Conservation (phyloP, 805 yeast genomes). For the Metschnikowia rubicola region DNA sequence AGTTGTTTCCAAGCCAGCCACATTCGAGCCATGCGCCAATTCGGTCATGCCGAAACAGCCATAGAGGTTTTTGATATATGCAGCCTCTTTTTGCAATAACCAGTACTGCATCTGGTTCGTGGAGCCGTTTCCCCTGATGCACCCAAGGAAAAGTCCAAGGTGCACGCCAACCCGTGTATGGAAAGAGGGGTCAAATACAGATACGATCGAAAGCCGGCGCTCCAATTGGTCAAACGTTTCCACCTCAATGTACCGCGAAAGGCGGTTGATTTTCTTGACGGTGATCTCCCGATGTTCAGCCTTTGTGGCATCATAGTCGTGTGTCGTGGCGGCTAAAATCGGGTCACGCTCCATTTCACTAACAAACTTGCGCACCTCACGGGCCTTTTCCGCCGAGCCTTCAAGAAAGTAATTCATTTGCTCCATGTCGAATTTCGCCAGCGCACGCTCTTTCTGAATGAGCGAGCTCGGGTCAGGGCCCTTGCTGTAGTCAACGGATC, state of each 20-base stretch:
- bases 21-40: slow-evolving; percentile 72
- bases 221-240: slow-evolving; percentile 45
- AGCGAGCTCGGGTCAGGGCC: slow-evolving; percentile 35
- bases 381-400: slow-evolving; percentile 43
- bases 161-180: slow-evolving; percentile 86
- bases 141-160: slow-evolving; percentile 76
- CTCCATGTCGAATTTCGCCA: slow-evolving; percentile 33
- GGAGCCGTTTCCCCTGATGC: slow-evolving; percentile 86
- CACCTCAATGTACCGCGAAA: slow-evolving; percentile 60
- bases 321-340: slow-evolving; percentile 48
- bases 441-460: slow-evolving; percentile 43
- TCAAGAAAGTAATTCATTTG: slow-evolving; percentile 55
- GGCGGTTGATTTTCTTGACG: slow-evolving; percentile 57
- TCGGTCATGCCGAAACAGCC: slow-evolving; percentile 68
- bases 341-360: slow-evolving; percentile 69
- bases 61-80: slow-evolving; percentile 51
- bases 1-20: slow-evolving; percentile 89
- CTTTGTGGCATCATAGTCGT: slow-evolving; percentile 57
- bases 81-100: slow-evolving; percentile 68
- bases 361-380: slow-evolving; percentile 44
- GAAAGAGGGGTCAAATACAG: slow-evolving; percentile 72
- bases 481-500: slow-evolving; percentile 12
- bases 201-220: slow-evolving; percentile 55
- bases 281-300: slow-evolving; percentile 56
- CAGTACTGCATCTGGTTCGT: slow-evolving; percentile 79